A percentile compares a stretch with the other conserved stretches of the same genome.
These are phyloP conservation scores for Paxillus ammoniavirescens DNA, from an alignment of 768 basidiomycete genomes.

Conservation along the genomic window DNA sequence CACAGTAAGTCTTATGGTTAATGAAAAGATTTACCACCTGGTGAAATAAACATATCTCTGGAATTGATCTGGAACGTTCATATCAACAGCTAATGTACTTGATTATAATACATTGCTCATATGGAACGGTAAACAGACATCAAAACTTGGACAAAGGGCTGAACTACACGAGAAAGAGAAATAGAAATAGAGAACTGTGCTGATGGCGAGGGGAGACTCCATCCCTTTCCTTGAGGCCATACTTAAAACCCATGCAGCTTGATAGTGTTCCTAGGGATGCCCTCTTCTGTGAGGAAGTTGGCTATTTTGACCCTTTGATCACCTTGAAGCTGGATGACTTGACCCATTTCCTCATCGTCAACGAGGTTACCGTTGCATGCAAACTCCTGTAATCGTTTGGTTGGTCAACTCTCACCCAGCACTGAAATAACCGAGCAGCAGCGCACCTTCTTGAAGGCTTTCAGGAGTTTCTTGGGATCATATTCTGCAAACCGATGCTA, in stretches of 20 bases:
- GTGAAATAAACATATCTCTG: background rate
- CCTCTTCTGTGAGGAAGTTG: slow-evolving; percentile 82
- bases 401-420: slow-evolving; percentile 8
- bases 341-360: slow-evolving; percentile 92
- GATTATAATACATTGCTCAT: slow-evolving; percentile 27
- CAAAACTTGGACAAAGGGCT: slow-evolving; percentile 15
- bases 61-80: slow-evolving; percentile 22
- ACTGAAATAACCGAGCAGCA: background rate
- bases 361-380: slow-evolving; percentile 98
- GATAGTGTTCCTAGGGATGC: slow-evolving; percentile 73
- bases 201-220: slow-evolving; percentile 2
- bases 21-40: slow-evolving; percentile 2
- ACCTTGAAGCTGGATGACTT: slow-evolving; percentile 98
- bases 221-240: slow-evolving; percentile 1
- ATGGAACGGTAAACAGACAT: slow-evolving; percentile 14
- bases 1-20: background rate
- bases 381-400: slow-evolving; percentile 64
- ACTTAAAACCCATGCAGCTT: slow-evolving; percentile 86
- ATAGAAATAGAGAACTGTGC: slow-evolving; percentile 13
- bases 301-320: slow-evolving; percentile 93
- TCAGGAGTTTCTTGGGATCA: slow-evolving; percentile 96
- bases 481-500: slow-evolving; percentile 61
- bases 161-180: slow-evolving; percentile 17
- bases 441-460: slow-evolving; percentile 95
- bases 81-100: slow-evolving; percentile 23